These are phyloP conservation scores for Arthrobotrys megalospora DNA, from an alignment of 2,329 filamentous ascomycete species.

Conservation along the genomic window DNA sequence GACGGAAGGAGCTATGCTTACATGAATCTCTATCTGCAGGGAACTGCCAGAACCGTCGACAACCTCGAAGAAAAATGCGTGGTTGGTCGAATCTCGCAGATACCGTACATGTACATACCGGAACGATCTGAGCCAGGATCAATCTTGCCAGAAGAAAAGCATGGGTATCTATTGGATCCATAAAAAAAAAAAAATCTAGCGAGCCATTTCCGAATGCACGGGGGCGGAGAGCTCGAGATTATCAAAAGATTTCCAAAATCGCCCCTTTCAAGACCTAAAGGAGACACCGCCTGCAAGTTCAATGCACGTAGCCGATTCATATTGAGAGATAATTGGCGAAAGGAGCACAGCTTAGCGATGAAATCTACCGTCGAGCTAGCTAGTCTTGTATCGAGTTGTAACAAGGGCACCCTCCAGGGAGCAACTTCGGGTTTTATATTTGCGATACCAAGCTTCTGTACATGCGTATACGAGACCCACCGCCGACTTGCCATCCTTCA, in stretches of 20 bases:
- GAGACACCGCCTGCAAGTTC: constrained; percentile 40
- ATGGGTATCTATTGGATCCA: constrained; percentile 18
- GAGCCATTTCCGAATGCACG: background rate
- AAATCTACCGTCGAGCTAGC: constrained; percentile 6
- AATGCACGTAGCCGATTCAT: constrained; percentile 4
- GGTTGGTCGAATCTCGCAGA: constrained; percentile 9
- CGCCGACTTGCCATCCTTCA: background rate
- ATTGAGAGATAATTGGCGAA: constrained; percentile 25
- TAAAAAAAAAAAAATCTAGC: background rate
- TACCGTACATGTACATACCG: constrained; percentile 8
- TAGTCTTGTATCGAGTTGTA: constrained; percentile 17
- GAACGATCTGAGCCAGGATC: constrained; percentile 27
- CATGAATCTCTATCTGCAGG: background rate
- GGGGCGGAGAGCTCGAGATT: background rate
- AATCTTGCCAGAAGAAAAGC: constrained; percentile 4
- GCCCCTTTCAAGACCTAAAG: constrained; percentile 35
- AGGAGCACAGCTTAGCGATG: constrained; percentile 13
- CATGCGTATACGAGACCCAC: constrained; percentile 6
- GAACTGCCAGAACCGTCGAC: background rate
- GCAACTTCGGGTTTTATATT: constrained; percentile 9
- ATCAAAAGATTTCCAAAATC: constrained; percentile 5
- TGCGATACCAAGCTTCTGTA: background rate
- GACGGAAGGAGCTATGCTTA: constrained; percentile 3
- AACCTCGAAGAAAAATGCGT: constrained; percentile 3
- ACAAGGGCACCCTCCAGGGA: background rate